Conservation (phyloP, 2,329 filamentous ascomycete genomes). For the Tolypocladium capitatum region DNA sequence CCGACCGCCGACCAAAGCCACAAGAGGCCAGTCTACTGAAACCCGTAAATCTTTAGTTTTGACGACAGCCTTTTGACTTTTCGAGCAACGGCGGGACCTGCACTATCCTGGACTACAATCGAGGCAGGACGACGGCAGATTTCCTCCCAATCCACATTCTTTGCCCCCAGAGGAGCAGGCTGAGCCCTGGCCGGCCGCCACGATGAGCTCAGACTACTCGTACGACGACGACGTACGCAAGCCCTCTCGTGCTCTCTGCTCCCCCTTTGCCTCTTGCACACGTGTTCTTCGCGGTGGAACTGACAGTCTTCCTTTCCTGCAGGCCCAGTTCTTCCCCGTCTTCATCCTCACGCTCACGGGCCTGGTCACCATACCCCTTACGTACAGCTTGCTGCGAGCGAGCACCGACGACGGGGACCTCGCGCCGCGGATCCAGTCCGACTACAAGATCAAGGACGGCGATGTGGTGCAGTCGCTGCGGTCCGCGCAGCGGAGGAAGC, state of each 20-base stretch:
- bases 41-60: background rate
- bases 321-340: slow-evolving; percentile 98
- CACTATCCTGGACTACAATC: background rate
- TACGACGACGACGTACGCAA: slow-evolving; percentile 76
- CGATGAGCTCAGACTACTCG: slow-evolving; percentile 89
- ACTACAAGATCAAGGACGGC: slow-evolving; percentile 70
- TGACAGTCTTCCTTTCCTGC: background rate
- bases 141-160: background rate
- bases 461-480: slow-evolving; percentile 73
- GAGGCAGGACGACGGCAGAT: background rate
- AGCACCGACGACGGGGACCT: slow-evolving; percentile 65
- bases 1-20: slow-evolving; percentile 15
- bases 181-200: slow-evolving; percentile 28
- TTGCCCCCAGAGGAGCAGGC: slow-evolving; percentile 12
- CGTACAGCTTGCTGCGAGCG: slow-evolving; percentile 74
- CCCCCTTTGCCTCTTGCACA: background rate
- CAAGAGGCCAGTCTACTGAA: background rate
- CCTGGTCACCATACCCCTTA: slow-evolving; percentile 79
- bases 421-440: slow-evolving; percentile 68
- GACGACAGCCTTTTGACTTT: background rate
- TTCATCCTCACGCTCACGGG: slow-evolving; percentile 87
- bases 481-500: slow-evolving; percentile 76
- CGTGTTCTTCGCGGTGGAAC: background rate
- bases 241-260: background rate
- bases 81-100: background rate